These are phyloP conservation scores for Pulveroboletus sp. DNA, from an alignment of 768 basidiomycete species.

Conservation along the genomic window DNA sequence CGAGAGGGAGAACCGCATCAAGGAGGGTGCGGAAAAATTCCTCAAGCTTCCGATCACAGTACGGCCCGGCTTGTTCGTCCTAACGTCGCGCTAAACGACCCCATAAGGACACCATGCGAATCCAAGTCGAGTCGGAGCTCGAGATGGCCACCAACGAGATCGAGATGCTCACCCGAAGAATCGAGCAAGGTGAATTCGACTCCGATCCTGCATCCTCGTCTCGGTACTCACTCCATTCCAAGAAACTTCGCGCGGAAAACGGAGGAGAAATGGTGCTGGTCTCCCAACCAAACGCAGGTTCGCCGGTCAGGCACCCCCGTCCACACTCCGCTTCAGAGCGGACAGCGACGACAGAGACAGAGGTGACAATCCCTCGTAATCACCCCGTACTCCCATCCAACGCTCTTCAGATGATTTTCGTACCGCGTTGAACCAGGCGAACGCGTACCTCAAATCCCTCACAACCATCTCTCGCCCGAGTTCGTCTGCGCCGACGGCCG, in stretches of 20 bases:
- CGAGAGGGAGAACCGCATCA: conserved; percentile 75
- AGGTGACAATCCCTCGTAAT: conserved; percentile 20
- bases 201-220: not conserved
- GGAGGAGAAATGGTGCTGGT: conserved; percentile 28
- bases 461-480: conserved; percentile 39
- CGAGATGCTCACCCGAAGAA: conserved; percentile 50
- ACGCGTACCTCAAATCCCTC: conserved; percentile 53
- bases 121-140: conserved; percentile 73
- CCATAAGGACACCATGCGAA: conserved; percentile 56
- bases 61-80: conserved; percentile 8
- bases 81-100: conserved; percentile 8
- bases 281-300: conserved; percentile 31
- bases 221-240: conserved; percentile 4
- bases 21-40: conserved; percentile 89
- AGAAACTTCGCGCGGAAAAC: conserved; percentile 29
- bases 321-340: conserved; percentile 26
- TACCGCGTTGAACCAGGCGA: conserved; percentile 64
- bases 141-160: conserved; percentile 74
- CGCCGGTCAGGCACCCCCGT: conserved; percentile 31
- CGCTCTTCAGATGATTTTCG: conserved; percentile 61
- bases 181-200: conserved; percentile 39
- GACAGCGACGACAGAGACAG: conserved; percentile 36
- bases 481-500: conserved; percentile 33
- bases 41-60: conserved; percentile 63
- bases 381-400: conserved; percentile 4